phyloP scores from a whole-genome alignment of 1,284 basidiomycete species.

The Heliocybe sulcata region DNA sequence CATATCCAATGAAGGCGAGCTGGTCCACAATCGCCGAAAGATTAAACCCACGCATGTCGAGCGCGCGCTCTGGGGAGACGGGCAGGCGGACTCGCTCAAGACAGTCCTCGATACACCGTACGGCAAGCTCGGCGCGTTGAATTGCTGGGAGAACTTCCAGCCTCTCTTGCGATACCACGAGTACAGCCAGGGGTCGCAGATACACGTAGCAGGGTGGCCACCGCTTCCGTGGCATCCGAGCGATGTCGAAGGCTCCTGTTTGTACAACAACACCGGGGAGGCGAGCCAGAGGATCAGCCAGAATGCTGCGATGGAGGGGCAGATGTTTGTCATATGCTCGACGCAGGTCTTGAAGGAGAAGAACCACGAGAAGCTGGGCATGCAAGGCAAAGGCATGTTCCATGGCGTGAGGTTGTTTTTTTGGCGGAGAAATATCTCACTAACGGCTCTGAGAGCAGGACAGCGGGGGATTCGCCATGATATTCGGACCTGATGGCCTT shows the following conservation, averaged over 20 bases:
- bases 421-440: not conserved
- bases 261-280: not conserved
- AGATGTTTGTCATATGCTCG: not conserved
- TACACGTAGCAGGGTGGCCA: not conserved
- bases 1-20: conserved; percentile 20
- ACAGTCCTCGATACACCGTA: conserved; percentile 13
- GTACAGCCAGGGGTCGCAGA: not conserved
- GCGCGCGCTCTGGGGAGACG: conserved; percentile 23
- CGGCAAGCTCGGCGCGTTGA: conserved; percentile 21
- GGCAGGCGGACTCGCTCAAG: conserved; percentile 5
- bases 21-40: conserved; percentile 24
- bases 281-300: not conserved
- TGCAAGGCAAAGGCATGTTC: not conserved
- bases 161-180: not conserved
- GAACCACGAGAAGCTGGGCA: not conserved
- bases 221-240: not conserved
- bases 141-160: conserved; percentile 25
- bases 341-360: not conserved
- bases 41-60: conserved; percentile 19
- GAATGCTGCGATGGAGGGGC: not conserved
- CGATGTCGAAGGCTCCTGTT: not conserved
- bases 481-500: not conserved
- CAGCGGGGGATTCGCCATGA: not conserved
- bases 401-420: not conserved
- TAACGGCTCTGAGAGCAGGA: not conserved